Base-by-base conservation (phyloP, 148 eudicot genomes). In the Suaeda aralocaspica region DNA sequence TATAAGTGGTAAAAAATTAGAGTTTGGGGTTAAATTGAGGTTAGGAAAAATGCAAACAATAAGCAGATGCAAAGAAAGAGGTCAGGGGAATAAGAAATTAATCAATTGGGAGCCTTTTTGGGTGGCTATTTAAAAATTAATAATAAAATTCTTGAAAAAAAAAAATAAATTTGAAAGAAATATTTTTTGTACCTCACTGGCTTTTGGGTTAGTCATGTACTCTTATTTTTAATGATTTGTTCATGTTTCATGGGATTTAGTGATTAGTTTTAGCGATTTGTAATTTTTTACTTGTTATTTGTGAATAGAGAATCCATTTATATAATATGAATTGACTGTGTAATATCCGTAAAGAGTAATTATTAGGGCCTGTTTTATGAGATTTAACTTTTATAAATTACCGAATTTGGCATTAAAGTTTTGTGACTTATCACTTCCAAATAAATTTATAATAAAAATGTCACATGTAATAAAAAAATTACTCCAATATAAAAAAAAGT, bases 11-110 rank as follows among this genome's bases (percentile, higher is more conserved):
- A 77, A 64, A 70, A 62, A 13, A 36, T 2, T 33, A 25, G 80
- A 74, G 11, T 60, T 69, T 41, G 84, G 76, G 87, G 80, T 60
- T 53, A 85, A 83, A 84, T 66, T 74, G 66, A 86, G 78, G 61
- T 64, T 60, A 22, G 76, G 62, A 49, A 81, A 82, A 29, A 61
- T 77, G 56, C 86, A 82, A 74, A 76, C 81, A 77, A 59, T 73
- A 71, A 81, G 85, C 12, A 85, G 92, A 80, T 89, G 97, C 88
- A 85, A 84, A n/a, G 94, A 88, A 79, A 64, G 84, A 45, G 82
- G 89, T 41, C 82, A 74, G 72, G 79, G 81, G 61, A 81, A 72
- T 67, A 78, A 78, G 74, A 77, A 80, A 66, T 72, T 87, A 56
- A 74, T 81, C 70, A 78, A 87, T 71, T 83, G 79, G 91, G 83